phyloP scores from a whole-genome alignment of 768 basidiomycete species.

The Cystofilobasidium macerans region DNA sequence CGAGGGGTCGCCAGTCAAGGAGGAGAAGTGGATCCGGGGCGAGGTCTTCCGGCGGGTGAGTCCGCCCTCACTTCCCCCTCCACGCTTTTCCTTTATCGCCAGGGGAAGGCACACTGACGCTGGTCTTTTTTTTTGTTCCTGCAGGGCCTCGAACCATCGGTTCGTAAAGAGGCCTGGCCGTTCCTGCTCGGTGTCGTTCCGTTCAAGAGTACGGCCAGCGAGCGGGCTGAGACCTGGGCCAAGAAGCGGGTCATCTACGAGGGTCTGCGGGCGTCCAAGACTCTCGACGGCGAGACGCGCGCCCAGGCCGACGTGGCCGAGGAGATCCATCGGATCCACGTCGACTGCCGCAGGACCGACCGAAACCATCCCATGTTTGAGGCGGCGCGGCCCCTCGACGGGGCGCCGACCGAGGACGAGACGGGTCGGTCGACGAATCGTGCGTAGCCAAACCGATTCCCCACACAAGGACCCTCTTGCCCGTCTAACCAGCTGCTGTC shows the following conservation, averaged over 20 bases:
- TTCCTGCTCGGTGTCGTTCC: constrained; percentile 72
- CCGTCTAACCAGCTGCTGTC: too few species aligned
- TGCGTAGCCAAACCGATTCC: too few species aligned
- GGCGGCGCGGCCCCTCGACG: constrained; percentile 52
- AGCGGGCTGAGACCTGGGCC: constrained; percentile 54
- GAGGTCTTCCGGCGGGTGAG: constrained; percentile 36
- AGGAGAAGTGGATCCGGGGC: constrained; percentile 34
- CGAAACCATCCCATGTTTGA: constrained; percentile 83
- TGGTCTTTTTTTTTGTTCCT: too few species aligned
- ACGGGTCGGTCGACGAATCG: constrained; percentile 35
- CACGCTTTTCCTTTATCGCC: background rate
- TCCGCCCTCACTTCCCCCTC: too few species aligned
- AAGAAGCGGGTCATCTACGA: constrained; percentile 47
- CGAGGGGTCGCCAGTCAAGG: constrained; percentile 5
- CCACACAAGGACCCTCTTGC: too few species aligned
- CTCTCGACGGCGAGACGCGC: constrained; percentile 6
- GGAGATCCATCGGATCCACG: constrained; percentile 68
- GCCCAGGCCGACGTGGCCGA: constrained; percentile 19
- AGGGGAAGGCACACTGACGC: background rate
- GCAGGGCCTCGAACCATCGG: constrained; percentile 49
- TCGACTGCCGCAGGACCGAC: constrained; percentile 94
- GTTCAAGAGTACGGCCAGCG: constrained; percentile 60
- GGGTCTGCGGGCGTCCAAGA: constrained; percentile 15
- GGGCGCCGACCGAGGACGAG: constrained; percentile 31
- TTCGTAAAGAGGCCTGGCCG: constrained; percentile 77